phyloP scores from a whole-genome alignment of 2,329 filamentous ascomycete genomes.

The Colletotrichum tabaci region DNA sequence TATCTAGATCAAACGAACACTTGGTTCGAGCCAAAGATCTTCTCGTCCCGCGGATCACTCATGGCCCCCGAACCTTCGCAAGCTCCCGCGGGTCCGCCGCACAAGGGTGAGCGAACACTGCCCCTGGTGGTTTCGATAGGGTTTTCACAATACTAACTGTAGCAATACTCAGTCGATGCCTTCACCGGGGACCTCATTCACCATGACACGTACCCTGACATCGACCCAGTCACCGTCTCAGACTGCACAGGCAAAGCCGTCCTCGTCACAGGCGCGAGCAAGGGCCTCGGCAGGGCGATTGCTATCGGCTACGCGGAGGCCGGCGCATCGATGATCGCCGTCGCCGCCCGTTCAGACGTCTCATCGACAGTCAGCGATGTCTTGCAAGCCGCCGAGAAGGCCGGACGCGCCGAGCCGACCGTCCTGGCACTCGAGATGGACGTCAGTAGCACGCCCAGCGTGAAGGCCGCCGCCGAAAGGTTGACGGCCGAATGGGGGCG shows the following conservation, averaged over 20 bases:
- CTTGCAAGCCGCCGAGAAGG: conserved; percentile 51
- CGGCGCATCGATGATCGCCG: conserved; percentile 65
- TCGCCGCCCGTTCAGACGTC: conserved; percentile 67
- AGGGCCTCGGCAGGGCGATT: conserved; percentile 67
- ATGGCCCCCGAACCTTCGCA: conserved; percentile 22
- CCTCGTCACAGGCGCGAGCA: conserved; percentile 70
- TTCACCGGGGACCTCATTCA: conserved; percentile 52
- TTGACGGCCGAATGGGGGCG: conserved; percentile 49
- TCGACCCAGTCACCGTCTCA: conserved; percentile 56
- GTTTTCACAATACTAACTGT: not conserved
- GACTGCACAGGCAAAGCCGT: conserved; percentile 56
- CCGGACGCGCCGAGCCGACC: conserved; percentile 52
- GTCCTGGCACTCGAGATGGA: conserved; percentile 60
- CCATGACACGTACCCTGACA: conserved; percentile 68
- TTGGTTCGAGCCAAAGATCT: conserved; percentile 11
- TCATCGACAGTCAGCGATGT: conserved; percentile 53
- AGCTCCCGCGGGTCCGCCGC: conserved; percentile 31
- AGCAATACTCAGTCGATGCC: conserved; percentile 33
- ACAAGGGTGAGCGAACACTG: conserved; percentile 21
- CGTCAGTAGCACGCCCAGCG: conserved; percentile 52
- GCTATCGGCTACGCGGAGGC: conserved; percentile 70
- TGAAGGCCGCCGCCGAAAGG: conserved; percentile 48
- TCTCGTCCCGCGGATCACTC: not conserved
- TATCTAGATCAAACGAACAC: conserved; percentile 26
- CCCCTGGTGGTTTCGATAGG: too few relatives aligned